phyloP scores from a whole-genome alignment of 805 yeast species.

The Barnettozyma sucrosica region DNA sequence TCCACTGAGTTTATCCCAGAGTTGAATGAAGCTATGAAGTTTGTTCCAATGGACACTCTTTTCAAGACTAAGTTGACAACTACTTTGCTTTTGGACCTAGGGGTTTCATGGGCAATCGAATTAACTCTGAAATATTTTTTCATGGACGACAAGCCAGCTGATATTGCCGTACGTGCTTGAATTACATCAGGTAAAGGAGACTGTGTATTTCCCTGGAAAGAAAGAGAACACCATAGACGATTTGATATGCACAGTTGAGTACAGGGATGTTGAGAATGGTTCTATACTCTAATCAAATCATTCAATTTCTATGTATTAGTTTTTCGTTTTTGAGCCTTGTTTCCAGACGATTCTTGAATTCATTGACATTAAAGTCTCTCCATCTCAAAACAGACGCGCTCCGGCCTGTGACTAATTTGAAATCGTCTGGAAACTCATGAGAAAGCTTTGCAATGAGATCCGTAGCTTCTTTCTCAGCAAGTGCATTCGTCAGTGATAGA shows the following conservation, averaged over 20 bases:
- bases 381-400: slow-evolving; percentile 18
- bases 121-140: slow-evolving; percentile 73
- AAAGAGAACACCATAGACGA: background rate
- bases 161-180: slow-evolving; percentile 55
- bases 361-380: slow-evolving; percentile 20
- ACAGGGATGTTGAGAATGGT: background rate
- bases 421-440: slow-evolving; percentile 17
- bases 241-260: background rate
- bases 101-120: slow-evolving; percentile 73
- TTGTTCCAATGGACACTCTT: slow-evolving; percentile 72
- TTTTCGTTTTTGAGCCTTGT: background rate
- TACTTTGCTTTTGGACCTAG: slow-evolving; percentile 70
- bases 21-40: slow-evolving; percentile 83
- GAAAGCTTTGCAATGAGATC: slow-evolving; percentile 16
- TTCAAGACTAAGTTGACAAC: slow-evolving; percentile 77
- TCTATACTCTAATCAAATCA: background rate
- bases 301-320: background rate
- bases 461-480: slow-evolving; percentile 18
- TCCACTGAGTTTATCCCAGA: slow-evolving; percentile 95
- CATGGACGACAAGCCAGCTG: slow-evolving; percentile 89
- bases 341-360: slow-evolving; percentile 9
- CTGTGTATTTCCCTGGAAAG: background rate
- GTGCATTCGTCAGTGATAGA: slow-evolving; percentile 12
- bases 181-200: background rate
- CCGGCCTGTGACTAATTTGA: slow-evolving; percentile 15